These are phyloP conservation scores for Cercis canadensis DNA, from an alignment of 306 rosid genomes.

Conservation along the genomic window DNA sequence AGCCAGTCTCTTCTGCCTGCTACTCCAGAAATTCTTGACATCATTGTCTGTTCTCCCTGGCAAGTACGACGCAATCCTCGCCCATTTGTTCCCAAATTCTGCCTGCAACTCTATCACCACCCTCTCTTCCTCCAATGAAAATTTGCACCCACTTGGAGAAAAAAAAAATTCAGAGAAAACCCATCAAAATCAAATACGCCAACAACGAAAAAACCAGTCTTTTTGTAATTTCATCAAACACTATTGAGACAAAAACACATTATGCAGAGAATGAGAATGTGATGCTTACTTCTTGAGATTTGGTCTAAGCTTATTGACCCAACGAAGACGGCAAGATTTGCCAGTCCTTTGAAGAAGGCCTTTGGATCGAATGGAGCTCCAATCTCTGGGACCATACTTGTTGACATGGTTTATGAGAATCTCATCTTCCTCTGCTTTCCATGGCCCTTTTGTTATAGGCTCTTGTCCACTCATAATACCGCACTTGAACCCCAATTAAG, in stretches of 20 bases:
- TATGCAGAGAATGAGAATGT: not conserved
- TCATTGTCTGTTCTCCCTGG: slow-evolving; percentile 89
- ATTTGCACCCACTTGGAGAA: slow-evolving; percentile 78
- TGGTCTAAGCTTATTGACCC: slow-evolving; percentile 95
- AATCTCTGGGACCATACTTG: slow-evolving; percentile 80
- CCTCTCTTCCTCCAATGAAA: slow-evolving; percentile 86
- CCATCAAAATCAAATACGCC: not conserved
- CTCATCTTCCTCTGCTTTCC: slow-evolving; percentile 84
- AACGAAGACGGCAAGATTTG: slow-evolving; percentile 95
- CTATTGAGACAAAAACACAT: not conserved
- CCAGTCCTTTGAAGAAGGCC: slow-evolving; percentile 89
- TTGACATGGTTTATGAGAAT: slow-evolving; percentile 72
- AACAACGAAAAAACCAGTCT: no score
- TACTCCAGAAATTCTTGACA: slow-evolving; percentile 97
- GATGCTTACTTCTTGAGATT: slow-evolving; percentile 75
- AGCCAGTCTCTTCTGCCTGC: slow-evolving; percentile 84
- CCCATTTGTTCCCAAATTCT: slow-evolving; percentile 93
- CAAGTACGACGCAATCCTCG: slow-evolving; percentile 78
- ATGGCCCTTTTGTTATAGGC: slow-evolving; percentile 73
- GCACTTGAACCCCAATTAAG: not conserved
- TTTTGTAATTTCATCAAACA: slow-evolving; percentile 12
- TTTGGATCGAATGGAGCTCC: slow-evolving; percentile 99
- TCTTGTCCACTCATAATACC: slow-evolving; percentile 36
- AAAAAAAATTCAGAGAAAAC: slow-evolving; percentile 19
- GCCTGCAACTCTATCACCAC: slow-evolving; percentile 86